Evolutionary conservation across 2,329 filamentous ascomycete genomes (phyloP), one percentile per base, ranked within the genome.

Genomic region (Cladorrhinum sp.): DNA sequence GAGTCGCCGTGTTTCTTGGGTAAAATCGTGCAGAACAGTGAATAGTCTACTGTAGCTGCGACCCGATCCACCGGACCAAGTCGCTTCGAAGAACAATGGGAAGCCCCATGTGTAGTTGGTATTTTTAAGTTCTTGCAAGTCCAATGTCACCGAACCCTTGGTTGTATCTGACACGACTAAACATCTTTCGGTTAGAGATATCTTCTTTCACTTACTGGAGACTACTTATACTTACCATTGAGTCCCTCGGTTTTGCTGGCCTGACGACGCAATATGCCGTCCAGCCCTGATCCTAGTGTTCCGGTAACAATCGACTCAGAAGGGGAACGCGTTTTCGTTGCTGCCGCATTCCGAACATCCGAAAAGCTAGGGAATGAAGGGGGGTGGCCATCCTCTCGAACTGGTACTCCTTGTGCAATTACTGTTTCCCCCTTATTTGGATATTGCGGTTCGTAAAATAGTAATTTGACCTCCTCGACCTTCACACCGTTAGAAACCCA

Each of bases 21-120:
- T 32, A 32, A 13, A 32, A 6, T 32, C 29, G 36, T n/a, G 10
- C 1, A 62, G n/a, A 2, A 67, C 10, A 20, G 62, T 51, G 24
- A 70, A 70, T 6, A 23, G 23, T 25, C 59, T 52, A 27, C 65
- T 68, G 55, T 60, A 68, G 55, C 57, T 66, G 24, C 50, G 24
- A 6, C 20, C 29, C 2, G 0, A 9, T 10, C n/a, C n/a, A 13
- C 29, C n/a, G 2, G 8, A 10, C 66, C 65, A 70, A 0, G 18
- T 8, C 9, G 62, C 65, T 38, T 65, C 38, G 9, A 68, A 66
- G 24, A 55, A 68, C 8, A 68, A 51, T 7, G 59, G 24, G 0
- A n/a, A 2, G 18, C 49, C 24, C 23, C 20, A 45, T 13, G 23
- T 48, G 18, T 13, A 49, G 45, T 9, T 6, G 20, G 22, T 24